Conservation (phyloP, 768 basidiomycete species). For the Rhizopogon sp. region DNA sequence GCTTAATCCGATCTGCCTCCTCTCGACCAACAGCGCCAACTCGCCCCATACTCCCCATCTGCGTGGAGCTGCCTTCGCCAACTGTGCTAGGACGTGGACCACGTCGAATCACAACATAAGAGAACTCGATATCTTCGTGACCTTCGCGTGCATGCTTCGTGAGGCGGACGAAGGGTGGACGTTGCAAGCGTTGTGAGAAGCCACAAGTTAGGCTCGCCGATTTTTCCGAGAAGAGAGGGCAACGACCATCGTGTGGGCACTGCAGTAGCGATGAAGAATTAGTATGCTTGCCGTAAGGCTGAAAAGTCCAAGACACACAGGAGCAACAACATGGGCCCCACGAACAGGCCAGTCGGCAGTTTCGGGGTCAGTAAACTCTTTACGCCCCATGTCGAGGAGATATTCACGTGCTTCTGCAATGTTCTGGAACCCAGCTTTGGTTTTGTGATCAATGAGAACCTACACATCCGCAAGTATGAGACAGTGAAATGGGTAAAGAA, state of each 20-base stretch:
- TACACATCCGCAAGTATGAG: constrained; percentile 24
- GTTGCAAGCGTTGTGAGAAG: constrained; percentile 84
- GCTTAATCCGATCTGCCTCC: constrained; percentile 20
- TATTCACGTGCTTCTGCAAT: constrained; percentile 77
- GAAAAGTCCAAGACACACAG: constrained; percentile 45
- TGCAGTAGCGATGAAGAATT: constrained; percentile 24
- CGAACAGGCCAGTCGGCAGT: constrained; percentile 29
- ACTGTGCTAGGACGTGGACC: constrained; percentile 55
- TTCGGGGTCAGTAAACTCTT: constrained; percentile 48
- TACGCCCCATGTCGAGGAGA: constrained; percentile 58
- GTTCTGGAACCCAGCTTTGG: constrained; percentile 65
- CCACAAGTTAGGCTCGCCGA: constrained; percentile 59
- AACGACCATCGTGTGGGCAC: constrained; percentile 89
- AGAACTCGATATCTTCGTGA: constrained; percentile 85
- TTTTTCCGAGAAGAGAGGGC: constrained; percentile 68
- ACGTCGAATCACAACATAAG: constrained; percentile 84
- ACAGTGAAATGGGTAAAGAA: neutral
- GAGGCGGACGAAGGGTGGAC: constrained; percentile 76
- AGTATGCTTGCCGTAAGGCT: constrained; percentile 1
- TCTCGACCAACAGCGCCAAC: constrained; percentile 25
- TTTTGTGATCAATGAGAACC: constrained; percentile 86
- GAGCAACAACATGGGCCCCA: constrained; percentile 84
- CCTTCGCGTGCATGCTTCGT: constrained; percentile 86
- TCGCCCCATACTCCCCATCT: constrained; percentile 17
- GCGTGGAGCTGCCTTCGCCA: neutral